phyloP scores from a whole-genome alignment of 305 asterid species.

The Fraxinus velutina region DNA sequence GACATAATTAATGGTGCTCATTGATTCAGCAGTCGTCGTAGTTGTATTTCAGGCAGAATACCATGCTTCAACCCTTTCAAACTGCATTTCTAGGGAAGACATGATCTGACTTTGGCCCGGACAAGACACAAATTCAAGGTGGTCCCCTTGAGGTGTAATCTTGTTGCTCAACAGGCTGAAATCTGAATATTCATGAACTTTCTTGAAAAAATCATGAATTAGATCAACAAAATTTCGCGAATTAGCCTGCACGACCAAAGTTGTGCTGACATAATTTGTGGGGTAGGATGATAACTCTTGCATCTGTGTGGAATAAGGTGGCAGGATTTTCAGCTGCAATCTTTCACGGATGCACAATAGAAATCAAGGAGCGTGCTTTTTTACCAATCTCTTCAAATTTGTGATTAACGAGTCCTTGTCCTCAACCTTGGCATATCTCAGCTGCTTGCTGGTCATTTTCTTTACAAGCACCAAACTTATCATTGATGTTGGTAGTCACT shows the following conservation, averaged over 20 bases:
- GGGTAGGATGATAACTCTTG: not conserved
- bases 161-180: not conserved
- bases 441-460: not conserved
- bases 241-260: not conserved
- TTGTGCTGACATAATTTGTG: not conserved
- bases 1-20: not conserved
- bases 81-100: not conserved
- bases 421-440: not conserved
- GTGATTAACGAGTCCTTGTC: not conserved
- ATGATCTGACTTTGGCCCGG: not conserved
- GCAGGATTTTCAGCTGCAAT: not conserved
- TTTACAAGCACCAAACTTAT: not conserved
- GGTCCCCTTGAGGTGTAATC: not conserved
- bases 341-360: not conserved
- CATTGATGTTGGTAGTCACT: not conserved
- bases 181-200: not conserved
- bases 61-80: not conserved
- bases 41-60: not conserved
- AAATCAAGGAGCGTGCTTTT: not conserved
- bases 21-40: not conserved
- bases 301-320: not conserved
- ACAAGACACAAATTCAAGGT: not conserved
- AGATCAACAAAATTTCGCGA: not conserved
- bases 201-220: not conserved
- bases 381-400: constrained; percentile 5